These are phyloP conservation scores for Trichoderma lentiforme DNA, from an alignment of 2,329 filamentous ascomycete genomes.

Conservation along the genomic window DNA sequence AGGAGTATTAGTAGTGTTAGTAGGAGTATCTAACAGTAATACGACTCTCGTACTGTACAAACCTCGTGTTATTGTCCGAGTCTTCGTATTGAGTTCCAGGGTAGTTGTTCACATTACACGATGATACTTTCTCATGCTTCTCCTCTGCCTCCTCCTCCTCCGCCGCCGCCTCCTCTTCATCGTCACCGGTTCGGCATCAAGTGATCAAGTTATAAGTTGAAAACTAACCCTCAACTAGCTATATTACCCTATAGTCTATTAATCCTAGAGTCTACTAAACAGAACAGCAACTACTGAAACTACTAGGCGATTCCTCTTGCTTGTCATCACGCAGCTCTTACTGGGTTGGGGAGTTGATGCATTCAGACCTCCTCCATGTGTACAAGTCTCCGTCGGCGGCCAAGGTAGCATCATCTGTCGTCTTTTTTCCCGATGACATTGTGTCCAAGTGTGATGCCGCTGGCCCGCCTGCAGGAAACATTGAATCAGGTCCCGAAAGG, in stretches of 20 bases:
- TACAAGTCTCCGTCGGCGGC: background rate
- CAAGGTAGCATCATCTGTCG: background rate
- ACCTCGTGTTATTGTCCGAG: background rate
- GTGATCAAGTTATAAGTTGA: background rate
- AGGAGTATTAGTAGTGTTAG: background rate
- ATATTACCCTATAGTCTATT: background rate
- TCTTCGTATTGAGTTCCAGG: background rate
- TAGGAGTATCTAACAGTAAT: background rate
- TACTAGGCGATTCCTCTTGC: background rate
- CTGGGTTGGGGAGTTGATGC: background rate
- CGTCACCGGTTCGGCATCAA: background rate
- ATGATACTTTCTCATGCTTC: background rate
- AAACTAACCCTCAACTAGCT: background rate
- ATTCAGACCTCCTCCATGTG: background rate
- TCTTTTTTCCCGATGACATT: background rate
- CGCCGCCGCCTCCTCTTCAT: background rate
- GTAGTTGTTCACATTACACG: background rate
- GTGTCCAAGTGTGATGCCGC: background rate
- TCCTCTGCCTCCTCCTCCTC: background rate
- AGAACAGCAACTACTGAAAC: background rate
- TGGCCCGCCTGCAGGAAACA: background rate
- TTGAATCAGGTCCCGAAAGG: conserved; percentile 4
- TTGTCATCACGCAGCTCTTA: background rate
- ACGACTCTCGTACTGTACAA: background rate
- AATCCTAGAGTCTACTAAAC: background rate